phyloP scores from a whole-genome alignment of 179 eudicot genomes.

The Pouteria campechiana region DNA sequence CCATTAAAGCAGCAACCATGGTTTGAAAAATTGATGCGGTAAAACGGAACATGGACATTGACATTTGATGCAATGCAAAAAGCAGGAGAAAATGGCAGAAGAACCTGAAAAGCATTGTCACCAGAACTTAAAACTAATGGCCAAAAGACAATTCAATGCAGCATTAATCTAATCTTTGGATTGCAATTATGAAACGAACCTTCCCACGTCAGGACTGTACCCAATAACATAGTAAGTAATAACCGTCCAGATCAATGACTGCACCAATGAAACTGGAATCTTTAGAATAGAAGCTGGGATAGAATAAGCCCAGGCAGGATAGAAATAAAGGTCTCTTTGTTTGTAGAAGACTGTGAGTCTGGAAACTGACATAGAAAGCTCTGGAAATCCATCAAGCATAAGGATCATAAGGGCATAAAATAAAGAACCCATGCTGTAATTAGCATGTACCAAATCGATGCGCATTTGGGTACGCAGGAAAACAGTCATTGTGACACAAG shows the following conservation, averaged over 20 bases:
- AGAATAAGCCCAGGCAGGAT: constrained; percentile 10
- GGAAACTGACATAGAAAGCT: constrained; percentile 5
- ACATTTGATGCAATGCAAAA: constrained; percentile 2
- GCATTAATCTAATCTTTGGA: too few species aligned
- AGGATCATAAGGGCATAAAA: constrained; percentile 3
- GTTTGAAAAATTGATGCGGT: constrained; percentile 1
- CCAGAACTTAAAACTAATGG: too few species aligned
- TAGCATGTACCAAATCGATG: not conserved
- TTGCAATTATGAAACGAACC: too few species aligned
- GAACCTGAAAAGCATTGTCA: too few species aligned
- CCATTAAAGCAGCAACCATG: not conserved
- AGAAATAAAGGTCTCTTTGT: constrained; percentile 3
- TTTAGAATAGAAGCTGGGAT: constrained; percentile 5
- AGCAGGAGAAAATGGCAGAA: constrained; percentile 6
- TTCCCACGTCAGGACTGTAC: constrained; percentile 5
- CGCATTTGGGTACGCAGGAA: constrained; percentile 3
- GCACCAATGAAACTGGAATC: constrained; percentile 4
- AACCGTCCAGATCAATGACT: constrained; percentile 4
- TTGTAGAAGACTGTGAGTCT: constrained; percentile 7
- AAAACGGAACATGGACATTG: constrained; percentile 6
- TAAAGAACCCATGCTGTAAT: constrained; percentile 1
- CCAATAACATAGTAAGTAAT: constrained; percentile 8
- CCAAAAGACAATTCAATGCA: too few species aligned
- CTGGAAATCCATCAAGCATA: not conserved
- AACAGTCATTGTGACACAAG: constrained; percentile 7